Base-by-base conservation (phyloP, 139 green algal species). In the Micromonas pusilla region DNA sequence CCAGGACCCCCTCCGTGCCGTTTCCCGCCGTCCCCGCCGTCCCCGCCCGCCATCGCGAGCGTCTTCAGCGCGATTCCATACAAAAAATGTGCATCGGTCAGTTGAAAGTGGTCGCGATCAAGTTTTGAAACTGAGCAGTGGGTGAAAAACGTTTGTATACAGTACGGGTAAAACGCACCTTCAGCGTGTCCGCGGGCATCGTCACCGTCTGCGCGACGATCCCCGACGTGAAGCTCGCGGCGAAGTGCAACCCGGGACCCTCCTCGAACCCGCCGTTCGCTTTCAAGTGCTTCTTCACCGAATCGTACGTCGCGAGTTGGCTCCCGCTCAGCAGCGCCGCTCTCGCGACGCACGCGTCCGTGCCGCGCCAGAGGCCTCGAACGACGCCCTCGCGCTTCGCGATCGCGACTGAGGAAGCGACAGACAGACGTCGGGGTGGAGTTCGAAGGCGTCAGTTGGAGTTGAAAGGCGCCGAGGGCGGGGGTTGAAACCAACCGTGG, bases 261-360 rank as follows among this genome's bases (percentile, higher is more conserved):
- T 73, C 66, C 4, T 28, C 63, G 52, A 68, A 38, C 45, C 28
- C 34, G 28, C 36, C 23, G 52, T 70, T n/a, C 30, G 25, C 1
- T 6, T 66, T 34, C 66, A 81, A 37, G 9, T 23, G 37, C 4
- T 52, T 39, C 66, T 81, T 81, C 6, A n/a, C 33, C 30, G 39
- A 53, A 32, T 81, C 77, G 66, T 81, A 81, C 52, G 77, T 81
- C 52, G 66, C 77, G 16, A 81, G 67, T 62, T 81, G 77, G n/a
- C 66, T 71, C 13, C 77, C 77, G 1, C 26, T 65, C n/a, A 81
- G 53, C 52, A 45, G 34, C 20, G 53, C 70, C 39, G 77, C 77
- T 52, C 77, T 54, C 66, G 52, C 66, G 26, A 71, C 66, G 77
- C 66, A 77, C 39, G 52, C 77, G 39, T 57, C 39, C 19, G 19